These are phyloP conservation scores for Paraphoma chrysanthemicola DNA, from an alignment of 2,329 filamentous ascomycete species.

Conservation along the genomic window DNA sequence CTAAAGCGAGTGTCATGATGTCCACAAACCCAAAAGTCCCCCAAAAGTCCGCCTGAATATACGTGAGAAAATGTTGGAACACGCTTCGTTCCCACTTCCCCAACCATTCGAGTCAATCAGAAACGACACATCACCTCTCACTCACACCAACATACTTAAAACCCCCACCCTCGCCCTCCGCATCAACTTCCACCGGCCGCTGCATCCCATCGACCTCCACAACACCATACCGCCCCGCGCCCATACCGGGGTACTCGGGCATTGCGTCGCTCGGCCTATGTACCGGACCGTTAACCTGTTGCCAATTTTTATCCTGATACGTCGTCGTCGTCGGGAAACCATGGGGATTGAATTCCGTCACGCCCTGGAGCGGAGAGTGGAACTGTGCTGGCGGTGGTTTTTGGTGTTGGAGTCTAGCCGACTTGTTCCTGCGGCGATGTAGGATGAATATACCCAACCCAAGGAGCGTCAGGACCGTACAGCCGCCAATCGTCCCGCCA, in stretches of 20 bases:
- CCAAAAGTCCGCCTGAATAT: no score
- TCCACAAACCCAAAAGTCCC: no score
- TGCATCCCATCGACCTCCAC: slow-evolving; percentile 19
- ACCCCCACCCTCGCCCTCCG: not conserved
- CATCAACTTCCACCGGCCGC: slow-evolving; percentile 11
- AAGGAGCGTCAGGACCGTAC: slow-evolving; percentile 32
- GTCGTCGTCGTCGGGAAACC: slow-evolving; percentile 12
- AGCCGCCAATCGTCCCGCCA: slow-evolving; percentile 41
- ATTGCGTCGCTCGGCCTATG: not conserved
- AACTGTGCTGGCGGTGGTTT: not conserved
- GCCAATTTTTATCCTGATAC: slow-evolving; percentile 12
- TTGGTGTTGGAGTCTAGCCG: not conserved
- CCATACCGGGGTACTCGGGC: slow-evolving; percentile 12
- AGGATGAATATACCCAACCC: slow-evolving; percentile 28
- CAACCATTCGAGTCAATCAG: no score
- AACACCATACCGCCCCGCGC: slow-evolving; percentile 2
- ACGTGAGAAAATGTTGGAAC: no score
- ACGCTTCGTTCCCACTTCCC: no score
- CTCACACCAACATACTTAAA: not conserved
- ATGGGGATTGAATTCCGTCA: slow-evolving; percentile 15
- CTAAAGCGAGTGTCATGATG: not conserved
- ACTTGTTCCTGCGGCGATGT: slow-evolving; percentile 19
- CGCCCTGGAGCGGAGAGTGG: not conserved
- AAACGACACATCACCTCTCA: not conserved
- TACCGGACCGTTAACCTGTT: slow-evolving; percentile 1